Evolutionary conservation across 176 grass and related monocot species (phyloP).

Genomic region (Ensete ventricosum): DNA sequence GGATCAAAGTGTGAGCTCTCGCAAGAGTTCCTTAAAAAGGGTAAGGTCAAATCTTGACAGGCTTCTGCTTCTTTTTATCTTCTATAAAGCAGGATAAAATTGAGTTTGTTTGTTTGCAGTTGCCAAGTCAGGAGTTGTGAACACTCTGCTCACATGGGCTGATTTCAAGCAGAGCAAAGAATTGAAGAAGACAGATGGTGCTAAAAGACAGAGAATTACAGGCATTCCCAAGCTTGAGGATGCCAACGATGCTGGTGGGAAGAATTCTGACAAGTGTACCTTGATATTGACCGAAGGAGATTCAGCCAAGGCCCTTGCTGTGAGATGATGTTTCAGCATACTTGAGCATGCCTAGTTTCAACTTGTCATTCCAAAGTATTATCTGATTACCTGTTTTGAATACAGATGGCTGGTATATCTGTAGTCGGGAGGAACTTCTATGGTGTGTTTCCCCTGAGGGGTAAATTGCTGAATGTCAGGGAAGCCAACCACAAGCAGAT

Average conservation of each 20-base stretch:
- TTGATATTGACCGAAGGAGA: constrained; percentile 95
- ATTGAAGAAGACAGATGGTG: constrained; percentile 85
- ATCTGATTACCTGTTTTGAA: not conserved
- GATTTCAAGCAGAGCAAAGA: constrained; percentile 87
- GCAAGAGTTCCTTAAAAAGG: constrained; percentile 50
- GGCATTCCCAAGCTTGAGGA: constrained; percentile 84
- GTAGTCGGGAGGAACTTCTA: constrained; percentile 65
- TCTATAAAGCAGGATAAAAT: not conserved
- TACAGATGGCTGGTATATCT: constrained; percentile 78
- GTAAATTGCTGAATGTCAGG: constrained; percentile 78
- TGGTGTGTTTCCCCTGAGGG: constrained; percentile 89
- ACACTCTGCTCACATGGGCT: constrained; percentile 70
- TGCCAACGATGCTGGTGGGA: constrained; percentile 88
- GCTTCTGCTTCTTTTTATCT: not conserved
- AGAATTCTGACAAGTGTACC: constrained; percentile 57
- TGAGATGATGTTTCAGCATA: constrained; percentile 31
- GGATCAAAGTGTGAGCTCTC: constrained; percentile 72
- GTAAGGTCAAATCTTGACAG: constrained; percentile 19
- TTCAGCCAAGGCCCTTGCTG: constrained; percentile 94
- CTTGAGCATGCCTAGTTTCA: constrained; percentile 6
- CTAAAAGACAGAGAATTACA: constrained; percentile 57
- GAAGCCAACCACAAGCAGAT: constrained; percentile 83
- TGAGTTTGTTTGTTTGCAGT: constrained; percentile 33
- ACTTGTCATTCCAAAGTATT: not conserved
- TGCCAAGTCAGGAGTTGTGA: constrained; percentile 48